Percentiles rank a stretch among this genome's conserved stretches.
These are phyloP conservation scores for Dujonia santamariae DNA, from an alignment of 1,139 yeast species.

Conservation along the genomic window DNA sequence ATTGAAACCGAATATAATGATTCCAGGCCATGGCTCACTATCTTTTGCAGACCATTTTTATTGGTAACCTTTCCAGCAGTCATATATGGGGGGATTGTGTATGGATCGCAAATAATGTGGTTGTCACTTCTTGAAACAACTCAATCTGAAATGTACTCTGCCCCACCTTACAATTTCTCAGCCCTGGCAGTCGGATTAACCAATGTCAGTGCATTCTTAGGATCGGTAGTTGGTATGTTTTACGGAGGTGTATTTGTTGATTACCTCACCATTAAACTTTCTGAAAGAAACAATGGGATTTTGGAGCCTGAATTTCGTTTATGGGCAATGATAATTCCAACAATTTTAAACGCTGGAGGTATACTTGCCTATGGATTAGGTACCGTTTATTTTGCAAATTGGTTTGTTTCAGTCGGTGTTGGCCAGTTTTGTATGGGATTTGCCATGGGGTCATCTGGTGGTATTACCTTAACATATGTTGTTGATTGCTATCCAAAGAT, in stretches of 20 bases:
- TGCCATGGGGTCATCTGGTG: conserved; percentile 56
- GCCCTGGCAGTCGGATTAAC: conserved; percentile 38
- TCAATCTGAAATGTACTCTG: conserved; percentile 39
- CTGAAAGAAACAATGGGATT: conserved; percentile 35
- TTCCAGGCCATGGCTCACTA: conserved; percentile 34
- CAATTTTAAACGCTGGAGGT: conserved; percentile 39
- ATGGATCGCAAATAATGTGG: conserved; percentile 65
- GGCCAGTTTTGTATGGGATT: conserved; percentile 57
- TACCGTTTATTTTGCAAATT: conserved; percentile 28
- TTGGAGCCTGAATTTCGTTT: conserved; percentile 43
- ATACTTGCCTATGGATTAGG: conserved; percentile 37
- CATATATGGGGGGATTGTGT: conserved; percentile 58
- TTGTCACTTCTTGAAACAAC: conserved; percentile 42
- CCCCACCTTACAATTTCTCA: conserved; percentile 33
- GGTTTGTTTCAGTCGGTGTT: conserved; percentile 52
- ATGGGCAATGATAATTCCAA: conserved; percentile 37
- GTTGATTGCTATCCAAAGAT: conserved; percentile 57
- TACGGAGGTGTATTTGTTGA: conserved; percentile 45
- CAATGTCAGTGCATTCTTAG: conserved; percentile 39
- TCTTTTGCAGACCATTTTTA: conserved; percentile 39
- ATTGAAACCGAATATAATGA: conserved; percentile 39
- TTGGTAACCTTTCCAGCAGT: conserved; percentile 54
- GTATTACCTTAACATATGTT: conserved; percentile 52
- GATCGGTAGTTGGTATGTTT: conserved; percentile 37
- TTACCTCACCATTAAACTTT: conserved; percentile 32